A percentile compares a stretch with the other conserved stretches of the same genome.
Evolutionary conservation across 2,329 filamentous ascomycete species (phyloP).

Genomic region (Sarocladium oryzae): DNA sequence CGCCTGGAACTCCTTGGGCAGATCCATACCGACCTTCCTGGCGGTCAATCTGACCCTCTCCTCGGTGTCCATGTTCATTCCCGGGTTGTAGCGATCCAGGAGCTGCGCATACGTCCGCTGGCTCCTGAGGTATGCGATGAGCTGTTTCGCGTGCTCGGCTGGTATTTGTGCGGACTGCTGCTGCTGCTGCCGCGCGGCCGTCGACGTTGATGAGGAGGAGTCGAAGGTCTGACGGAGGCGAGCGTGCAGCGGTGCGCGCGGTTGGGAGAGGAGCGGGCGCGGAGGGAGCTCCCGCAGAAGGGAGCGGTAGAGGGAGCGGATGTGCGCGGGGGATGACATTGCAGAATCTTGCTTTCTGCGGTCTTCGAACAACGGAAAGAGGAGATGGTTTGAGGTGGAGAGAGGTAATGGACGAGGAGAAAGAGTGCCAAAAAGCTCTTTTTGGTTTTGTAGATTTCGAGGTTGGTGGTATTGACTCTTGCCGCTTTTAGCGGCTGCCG

Average conservation of each 20-base stretch:
- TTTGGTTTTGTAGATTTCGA: too few relatives aligned
- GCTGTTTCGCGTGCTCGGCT: conserved; percentile 58
- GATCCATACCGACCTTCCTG: conserved; percentile 80
- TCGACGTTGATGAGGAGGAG: conserved; percentile 20
- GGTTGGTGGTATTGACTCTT: too few relatives aligned
- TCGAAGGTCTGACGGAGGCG: conserved; percentile 61
- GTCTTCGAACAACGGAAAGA: too few relatives aligned
- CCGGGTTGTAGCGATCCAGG: conserved; percentile 88
- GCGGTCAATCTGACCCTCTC: conserved; percentile 81
- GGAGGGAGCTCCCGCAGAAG: conserved; percentile 85
- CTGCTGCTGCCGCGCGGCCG: conserved; percentile 46
- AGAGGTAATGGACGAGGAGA: too few relatives aligned
- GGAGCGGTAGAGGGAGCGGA: conserved; percentile 79
- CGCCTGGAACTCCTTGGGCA: conserved; percentile 57
- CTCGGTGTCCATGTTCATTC: conserved; percentile 79
- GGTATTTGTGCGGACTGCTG: conserved; percentile 26
- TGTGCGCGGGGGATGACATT: conserved; percentile 36
- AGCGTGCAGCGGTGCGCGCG: conserved; percentile 63
- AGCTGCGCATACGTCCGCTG: conserved; percentile 78
- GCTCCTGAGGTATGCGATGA: conserved; percentile 73
- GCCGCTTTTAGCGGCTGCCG: conserved; percentile 1
- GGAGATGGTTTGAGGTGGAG: too few relatives aligned
- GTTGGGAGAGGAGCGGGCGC: conserved; percentile 47
- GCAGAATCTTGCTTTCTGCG: conserved; percentile 8
- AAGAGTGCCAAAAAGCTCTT: too few relatives aligned